Percentiles rank a stretch among this genome's conserved stretches.
These are phyloP conservation scores for Umbelopsis sp. DNA, from an alignment of 371 early-diverging fungal species.

Conservation along the genomic window DNA sequence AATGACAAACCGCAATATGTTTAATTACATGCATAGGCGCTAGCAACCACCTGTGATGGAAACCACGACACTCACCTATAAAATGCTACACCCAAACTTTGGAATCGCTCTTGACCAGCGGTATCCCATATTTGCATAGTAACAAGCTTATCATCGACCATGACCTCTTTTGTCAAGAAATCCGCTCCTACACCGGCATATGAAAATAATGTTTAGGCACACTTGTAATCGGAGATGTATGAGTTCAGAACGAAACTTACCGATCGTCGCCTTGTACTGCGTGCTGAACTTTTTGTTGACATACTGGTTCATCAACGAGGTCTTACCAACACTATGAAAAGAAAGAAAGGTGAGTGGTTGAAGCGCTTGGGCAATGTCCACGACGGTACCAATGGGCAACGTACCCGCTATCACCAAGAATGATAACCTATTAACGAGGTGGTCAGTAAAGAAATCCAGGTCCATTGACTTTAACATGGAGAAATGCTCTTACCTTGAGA, in stretches of 20 bases:
- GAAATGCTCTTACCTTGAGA: constrained; percentile 48
- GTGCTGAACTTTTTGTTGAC: constrained; percentile 96
- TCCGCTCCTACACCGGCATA: constrained; percentile 79
- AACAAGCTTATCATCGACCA: constrained; percentile 82
- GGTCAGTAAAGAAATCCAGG: neutral
- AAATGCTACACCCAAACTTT: constrained; percentile 96
- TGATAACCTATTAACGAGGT: constrained; percentile 67
- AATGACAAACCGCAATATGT: neutral
- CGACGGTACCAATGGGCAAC: neutral
- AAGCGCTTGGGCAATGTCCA: constrained; percentile 24
- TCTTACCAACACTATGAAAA: constrained; percentile 82
- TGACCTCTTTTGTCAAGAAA: constrained; percentile 97
- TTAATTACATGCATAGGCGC: neutral
- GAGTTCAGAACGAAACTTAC: neutral
- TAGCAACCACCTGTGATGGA: neutral
- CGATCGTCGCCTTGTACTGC: constrained; percentile 99
- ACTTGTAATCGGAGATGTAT: too few species aligned
- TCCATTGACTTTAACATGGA: neutral
- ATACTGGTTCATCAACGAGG: constrained; percentile 99
- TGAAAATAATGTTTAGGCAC: too few species aligned
- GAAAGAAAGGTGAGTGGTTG: neutral
- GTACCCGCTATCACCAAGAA: constrained; percentile 87
- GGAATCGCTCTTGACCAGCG: constrained; percentile 97
- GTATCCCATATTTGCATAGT: constrained; percentile 97
- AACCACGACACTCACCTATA: constrained; percentile 47